These are phyloP conservation scores for Aspergillus sp. DNA, from an alignment of 2,329 filamentous ascomycete genomes.

Conservation along the genomic window DNA sequence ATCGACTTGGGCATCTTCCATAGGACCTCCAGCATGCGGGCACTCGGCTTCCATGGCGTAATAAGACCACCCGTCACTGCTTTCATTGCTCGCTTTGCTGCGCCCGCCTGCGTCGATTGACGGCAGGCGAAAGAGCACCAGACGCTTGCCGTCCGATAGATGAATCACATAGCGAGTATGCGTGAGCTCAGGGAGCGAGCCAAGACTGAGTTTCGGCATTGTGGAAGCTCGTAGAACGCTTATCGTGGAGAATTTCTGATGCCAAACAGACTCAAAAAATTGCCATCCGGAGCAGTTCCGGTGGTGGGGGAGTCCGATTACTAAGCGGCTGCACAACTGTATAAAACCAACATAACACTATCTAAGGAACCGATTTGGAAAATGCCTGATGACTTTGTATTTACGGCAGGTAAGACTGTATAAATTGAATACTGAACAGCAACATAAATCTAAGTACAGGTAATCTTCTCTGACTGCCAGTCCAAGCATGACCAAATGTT, in stretches of 20 bases:
- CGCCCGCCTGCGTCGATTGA: slow-evolving; percentile 35
- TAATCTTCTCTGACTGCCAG: too few relatives aligned
- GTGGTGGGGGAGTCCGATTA: too few relatives aligned
- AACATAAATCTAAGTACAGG: too few relatives aligned
- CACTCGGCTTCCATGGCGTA: slow-evolving; percentile 52
- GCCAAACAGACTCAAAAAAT: background rate
- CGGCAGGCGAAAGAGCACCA: slow-evolving; percentile 48
- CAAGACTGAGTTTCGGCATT: slow-evolving; percentile 27
- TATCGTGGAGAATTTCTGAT: too few relatives aligned
- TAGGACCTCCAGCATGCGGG: slow-evolving; percentile 48
- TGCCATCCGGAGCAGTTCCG: too few relatives aligned
- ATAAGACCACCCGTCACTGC: slow-evolving; percentile 44
- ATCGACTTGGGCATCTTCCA: slow-evolving; percentile 47
- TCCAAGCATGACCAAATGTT: too few relatives aligned
- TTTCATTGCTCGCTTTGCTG: slow-evolving; percentile 28
- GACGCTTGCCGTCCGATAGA: slow-evolving; percentile 45
- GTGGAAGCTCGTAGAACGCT: background rate
- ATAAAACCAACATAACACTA: too few relatives aligned
- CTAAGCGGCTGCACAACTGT: too few relatives aligned
- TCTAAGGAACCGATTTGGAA: too few relatives aligned
- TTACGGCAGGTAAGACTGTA: too few relatives aligned
- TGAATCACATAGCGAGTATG: slow-evolving; percentile 45
- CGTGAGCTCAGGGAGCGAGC: slow-evolving; percentile 33
- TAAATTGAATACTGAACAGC: too few relatives aligned
- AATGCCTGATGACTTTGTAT: too few relatives aligned